phyloP scores from a whole-genome alignment of 495 filamentous ascomycete species.

The Pseudoneurospora amorphoporcata region DNA sequence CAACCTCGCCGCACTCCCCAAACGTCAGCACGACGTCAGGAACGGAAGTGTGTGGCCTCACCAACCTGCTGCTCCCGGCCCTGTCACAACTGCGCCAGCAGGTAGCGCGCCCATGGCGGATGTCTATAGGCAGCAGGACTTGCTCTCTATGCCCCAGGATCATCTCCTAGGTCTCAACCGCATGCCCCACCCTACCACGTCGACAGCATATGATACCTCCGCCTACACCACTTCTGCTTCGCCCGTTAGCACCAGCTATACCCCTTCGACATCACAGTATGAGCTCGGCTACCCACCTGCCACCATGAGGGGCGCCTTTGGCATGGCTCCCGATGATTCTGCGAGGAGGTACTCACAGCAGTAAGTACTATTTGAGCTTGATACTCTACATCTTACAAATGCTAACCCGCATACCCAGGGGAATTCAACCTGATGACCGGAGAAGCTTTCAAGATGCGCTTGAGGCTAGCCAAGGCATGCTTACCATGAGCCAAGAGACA shows the following conservation, averaged over 20 bases:
- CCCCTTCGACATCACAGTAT: constrained; percentile 59
- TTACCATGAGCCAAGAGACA: constrained; percentile 86
- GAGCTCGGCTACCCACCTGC: constrained; percentile 53
- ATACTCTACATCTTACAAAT: constrained; percentile 5
- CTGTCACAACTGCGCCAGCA: constrained; percentile 60
- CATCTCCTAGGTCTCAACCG: constrained; percentile 47
- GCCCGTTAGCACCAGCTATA: constrained; percentile 54
- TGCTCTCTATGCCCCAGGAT: constrained; percentile 69
- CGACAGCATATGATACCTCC: constrained; percentile 38
- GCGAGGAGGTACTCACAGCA: constrained; percentile 77
- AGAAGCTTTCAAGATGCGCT: constrained; percentile 71
- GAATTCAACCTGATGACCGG: constrained; percentile 49
- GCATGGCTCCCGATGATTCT: constrained; percentile 49
- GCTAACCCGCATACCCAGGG: constrained; percentile 29
- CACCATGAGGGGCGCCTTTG: constrained; percentile 50
- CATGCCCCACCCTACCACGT: constrained; percentile 35
- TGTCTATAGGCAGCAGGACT: constrained; percentile 49
- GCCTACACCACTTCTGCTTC: constrained; percentile 45
- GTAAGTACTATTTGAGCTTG: constrained; percentile 69
- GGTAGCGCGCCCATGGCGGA: constrained; percentile 59
- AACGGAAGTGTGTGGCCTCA: constrained; percentile 39
- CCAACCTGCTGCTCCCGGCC: constrained; percentile 58
- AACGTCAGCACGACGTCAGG: constrained; percentile 21
- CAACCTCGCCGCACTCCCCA: constrained; percentile 37
- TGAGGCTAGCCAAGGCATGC: constrained; percentile 76